A percentile compares a stretch with the other conserved stretches of the same genome.
Evolutionary conservation across 2,329 filamentous ascomycete species (phyloP).

Genomic region (Aspergillus sojae): DNA sequence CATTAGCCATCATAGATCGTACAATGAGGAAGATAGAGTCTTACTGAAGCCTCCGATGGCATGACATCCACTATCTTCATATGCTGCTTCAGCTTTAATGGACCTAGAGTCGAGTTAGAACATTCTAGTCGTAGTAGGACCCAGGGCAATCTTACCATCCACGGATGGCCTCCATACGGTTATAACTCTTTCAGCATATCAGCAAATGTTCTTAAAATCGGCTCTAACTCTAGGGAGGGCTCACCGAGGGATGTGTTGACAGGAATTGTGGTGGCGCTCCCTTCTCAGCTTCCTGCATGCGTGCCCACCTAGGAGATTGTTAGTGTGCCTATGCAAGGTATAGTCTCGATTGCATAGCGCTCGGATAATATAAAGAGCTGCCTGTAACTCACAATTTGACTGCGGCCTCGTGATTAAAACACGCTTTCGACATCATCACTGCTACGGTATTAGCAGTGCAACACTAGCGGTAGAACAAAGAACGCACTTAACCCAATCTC

Average conservation of each 20-base stretch:
- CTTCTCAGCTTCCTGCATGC: constrained; percentile 54
- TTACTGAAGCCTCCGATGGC: constrained; percentile 32
- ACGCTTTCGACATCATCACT: constrained; percentile 65
- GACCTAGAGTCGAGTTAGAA: constrained; percentile 34
- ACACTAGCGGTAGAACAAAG: not conserved
- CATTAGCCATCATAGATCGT: not conserved
- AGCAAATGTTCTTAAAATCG: not conserved
- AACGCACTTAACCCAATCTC: constrained; percentile 58
- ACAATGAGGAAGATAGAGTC: constrained; percentile 6
- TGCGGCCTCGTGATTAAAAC: constrained; percentile 61
- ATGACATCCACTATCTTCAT: constrained; percentile 43
- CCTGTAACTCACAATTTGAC: constrained; percentile 49
- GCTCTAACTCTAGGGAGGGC: not conserved
- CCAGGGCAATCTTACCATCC: constrained; percentile 46
- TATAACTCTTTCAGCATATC: constrained; percentile 45
- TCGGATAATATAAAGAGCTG: not conserved
- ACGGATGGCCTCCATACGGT: constrained; percentile 57
- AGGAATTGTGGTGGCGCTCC: constrained; percentile 57
- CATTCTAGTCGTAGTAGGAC: not conserved
- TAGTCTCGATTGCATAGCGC: too few species aligned
- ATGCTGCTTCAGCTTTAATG: constrained; percentile 42
- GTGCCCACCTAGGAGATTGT: constrained; percentile 45
- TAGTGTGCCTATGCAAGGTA: not conserved
- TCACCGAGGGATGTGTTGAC: constrained; percentile 60
- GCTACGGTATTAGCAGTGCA: constrained; percentile 18